A percentile compares a stretch with the other conserved stretches of the same genome.
Conservation (phyloP, 1,284 basidiomycete species). For the Rhodotorula sp. region DNA sequence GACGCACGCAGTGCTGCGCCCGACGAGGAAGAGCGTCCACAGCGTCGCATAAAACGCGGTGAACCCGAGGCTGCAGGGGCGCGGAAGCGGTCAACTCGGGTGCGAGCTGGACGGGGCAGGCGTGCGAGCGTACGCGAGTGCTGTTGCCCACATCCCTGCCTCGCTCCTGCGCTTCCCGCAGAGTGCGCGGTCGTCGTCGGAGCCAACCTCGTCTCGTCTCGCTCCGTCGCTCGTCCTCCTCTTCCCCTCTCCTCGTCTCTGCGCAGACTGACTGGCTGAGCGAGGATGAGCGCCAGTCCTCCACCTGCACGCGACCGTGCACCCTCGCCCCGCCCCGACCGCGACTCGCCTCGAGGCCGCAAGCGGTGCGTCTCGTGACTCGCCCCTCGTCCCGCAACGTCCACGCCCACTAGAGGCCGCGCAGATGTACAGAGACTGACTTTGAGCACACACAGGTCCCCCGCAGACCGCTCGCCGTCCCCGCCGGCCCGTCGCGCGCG, state of each 20-base stretch:
- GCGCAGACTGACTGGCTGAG: not conserved
- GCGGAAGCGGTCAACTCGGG: not conserved
- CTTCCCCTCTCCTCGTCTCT: not conserved
- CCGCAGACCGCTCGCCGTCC: constrained; percentile 31
- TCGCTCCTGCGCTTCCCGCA: no score
- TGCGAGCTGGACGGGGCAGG: not conserved
- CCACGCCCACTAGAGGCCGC: not conserved
- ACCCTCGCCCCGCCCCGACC: no score
- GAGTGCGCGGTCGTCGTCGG: not conserved
- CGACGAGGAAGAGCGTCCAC: constrained; percentile 74
- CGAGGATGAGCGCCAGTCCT: constrained; percentile 17
- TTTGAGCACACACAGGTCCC: constrained; percentile 13
- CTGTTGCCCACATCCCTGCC: constrained; percentile 16
- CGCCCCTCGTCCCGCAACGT: not conserved
- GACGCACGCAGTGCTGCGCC: constrained; percentile 75
- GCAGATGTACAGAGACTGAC: not conserved
- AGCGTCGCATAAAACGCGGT: constrained; percentile 67
- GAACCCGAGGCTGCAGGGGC: constrained; percentile 17
- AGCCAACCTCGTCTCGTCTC: no score
- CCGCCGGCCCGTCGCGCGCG: constrained; percentile 38
- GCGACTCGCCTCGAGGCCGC: not conserved
- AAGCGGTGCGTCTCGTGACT: no score
- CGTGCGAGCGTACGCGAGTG: constrained; percentile 10
- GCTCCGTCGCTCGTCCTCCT: not conserved
- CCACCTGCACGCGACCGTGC: not conserved